These are phyloP conservation scores for Penicillium palitans DNA, from an alignment of 2,329 filamentous ascomycete genomes.

Conservation along the genomic window DNA sequence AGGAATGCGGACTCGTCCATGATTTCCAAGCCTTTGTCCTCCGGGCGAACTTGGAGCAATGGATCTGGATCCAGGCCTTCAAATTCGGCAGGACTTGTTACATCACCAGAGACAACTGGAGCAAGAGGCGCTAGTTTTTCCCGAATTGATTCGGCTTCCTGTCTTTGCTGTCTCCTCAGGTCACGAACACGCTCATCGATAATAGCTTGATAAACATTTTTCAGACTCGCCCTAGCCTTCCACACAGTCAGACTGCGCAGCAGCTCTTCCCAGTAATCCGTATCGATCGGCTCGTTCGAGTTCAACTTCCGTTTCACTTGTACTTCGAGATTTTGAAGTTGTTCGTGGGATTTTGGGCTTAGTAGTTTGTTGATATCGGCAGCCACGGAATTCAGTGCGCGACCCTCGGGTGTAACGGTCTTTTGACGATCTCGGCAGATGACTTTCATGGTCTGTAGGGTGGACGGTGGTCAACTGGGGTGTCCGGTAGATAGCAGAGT, in stretches of 20 bases:
- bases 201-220: constrained; percentile 74
- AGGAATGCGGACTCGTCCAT: constrained; percentile 61
- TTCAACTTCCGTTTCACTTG: constrained; percentile 85
- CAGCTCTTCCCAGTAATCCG: constrained; percentile 96
- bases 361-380: constrained; percentile 87
- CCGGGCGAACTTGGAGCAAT: constrained; percentile 61
- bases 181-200: constrained; percentile 67
- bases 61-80: constrained; percentile 64
- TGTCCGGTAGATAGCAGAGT: not conserved
- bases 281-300: constrained; percentile 89
- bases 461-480: not conserved
- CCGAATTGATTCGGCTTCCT: constrained; percentile 61
- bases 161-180: constrained; percentile 66
- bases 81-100: constrained; percentile 39
- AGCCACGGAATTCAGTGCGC: constrained; percentile 78
- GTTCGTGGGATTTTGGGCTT: constrained; percentile 78
- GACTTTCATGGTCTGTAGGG: constrained; percentile 68
- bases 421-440: constrained; percentile 78
- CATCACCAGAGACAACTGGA: constrained; percentile 30
- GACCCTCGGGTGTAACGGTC: constrained; percentile 65
- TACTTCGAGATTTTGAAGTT: constrained; percentile 80
- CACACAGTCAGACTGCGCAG: constrained; percentile 80
- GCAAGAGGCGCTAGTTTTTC: constrained; percentile 56
- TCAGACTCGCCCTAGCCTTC: constrained; percentile 86
- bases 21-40: constrained; percentile 62